These are phyloP conservation scores for Graphiopsis chlorocephala DNA, from an alignment of 2,329 filamentous ascomycete genomes.

Conservation along the genomic window DNA sequence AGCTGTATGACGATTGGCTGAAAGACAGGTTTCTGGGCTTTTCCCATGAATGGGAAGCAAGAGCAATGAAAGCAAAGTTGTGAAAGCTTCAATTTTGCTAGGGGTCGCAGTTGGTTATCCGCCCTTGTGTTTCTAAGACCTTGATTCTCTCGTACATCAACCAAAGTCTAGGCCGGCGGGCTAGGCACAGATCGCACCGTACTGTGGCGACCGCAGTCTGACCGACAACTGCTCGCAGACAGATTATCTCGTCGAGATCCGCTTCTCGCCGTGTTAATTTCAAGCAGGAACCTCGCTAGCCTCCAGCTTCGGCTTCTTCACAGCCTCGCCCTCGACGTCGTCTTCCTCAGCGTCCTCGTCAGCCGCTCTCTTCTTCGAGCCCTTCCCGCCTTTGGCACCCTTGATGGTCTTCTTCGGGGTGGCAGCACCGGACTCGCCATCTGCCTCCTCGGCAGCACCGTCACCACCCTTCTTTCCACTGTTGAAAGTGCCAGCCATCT, in stretches of 20 bases:
- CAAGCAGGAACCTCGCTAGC: background rate
- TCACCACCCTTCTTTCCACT: conserved; percentile 11
- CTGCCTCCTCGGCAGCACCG: background rate
- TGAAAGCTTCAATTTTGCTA: conserved; percentile 14
- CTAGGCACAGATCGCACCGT: background rate
- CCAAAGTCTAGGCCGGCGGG: background rate
- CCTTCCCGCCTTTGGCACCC: background rate
- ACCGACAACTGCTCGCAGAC: background rate
- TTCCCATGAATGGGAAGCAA: conserved; percentile 39
- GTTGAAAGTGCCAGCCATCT: conserved; percentile 7
- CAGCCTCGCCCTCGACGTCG: background rate
- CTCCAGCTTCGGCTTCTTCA: conserved; percentile 14
- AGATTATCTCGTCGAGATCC: background rate
- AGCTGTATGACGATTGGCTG: conserved; percentile 36
- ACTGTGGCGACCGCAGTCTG: background rate
- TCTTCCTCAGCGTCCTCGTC: background rate
- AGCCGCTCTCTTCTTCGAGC: background rate
- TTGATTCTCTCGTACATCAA: background rate
- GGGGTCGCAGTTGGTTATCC: background rate
- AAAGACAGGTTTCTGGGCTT: conserved; percentile 34
- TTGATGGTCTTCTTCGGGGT: conserved; percentile 1
- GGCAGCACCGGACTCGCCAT: background rate
- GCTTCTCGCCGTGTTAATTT: background rate
- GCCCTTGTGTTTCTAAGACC: background rate
- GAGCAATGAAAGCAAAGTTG: conserved; percentile 22